A percentile compares a stretch with the other conserved stretches of the same genome.
Evolutionary conservation across 2,329 filamentous ascomycete genomes (phyloP).

Genomic region (Aspergillus vadensis): DNA sequence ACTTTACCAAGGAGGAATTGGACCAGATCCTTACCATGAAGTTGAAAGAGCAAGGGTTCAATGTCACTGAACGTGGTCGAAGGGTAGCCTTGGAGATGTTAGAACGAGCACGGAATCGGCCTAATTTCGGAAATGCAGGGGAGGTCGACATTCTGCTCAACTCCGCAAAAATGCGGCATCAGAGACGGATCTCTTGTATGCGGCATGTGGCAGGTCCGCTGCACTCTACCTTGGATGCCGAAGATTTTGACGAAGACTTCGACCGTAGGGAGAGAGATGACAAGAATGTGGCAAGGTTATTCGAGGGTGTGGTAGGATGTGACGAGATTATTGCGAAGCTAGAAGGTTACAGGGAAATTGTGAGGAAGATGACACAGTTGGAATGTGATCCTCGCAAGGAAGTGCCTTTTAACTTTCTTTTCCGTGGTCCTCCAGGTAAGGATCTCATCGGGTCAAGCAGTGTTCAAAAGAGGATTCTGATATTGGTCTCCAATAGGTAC

Average conservation of each 20-base stretch:
- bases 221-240: constrained; percentile 15
- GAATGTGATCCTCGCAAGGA: constrained; percentile 59
- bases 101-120: constrained; percentile 60
- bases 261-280: constrained; percentile 53
- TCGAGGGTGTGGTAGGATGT: constrained; percentile 58
- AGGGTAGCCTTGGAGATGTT: constrained; percentile 63
- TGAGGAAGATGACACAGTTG: constrained; percentile 53
- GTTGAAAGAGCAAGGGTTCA: constrained; percentile 58
- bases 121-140: constrained; percentile 71
- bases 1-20: constrained; percentile 64
- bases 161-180: constrained; percentile 56
- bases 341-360: constrained; percentile 57
- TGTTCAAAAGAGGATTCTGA: no score
- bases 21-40: constrained; percentile 64
- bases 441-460: neutral
- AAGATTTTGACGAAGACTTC: constrained; percentile 63
- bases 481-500: constrained; percentile 12
- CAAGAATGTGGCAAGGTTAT: constrained; percentile 48
- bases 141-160: constrained; percentile 72
- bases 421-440: constrained; percentile 64
- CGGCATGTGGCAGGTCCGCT: neutral
- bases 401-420: constrained; percentile 69
- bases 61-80: constrained; percentile 55
- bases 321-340: constrained; percentile 58
- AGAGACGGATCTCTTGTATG: constrained; percentile 43